phyloP scores from a whole-genome alignment of 2,329 filamentous ascomycete species.

The Penicillium polonicum region DNA sequence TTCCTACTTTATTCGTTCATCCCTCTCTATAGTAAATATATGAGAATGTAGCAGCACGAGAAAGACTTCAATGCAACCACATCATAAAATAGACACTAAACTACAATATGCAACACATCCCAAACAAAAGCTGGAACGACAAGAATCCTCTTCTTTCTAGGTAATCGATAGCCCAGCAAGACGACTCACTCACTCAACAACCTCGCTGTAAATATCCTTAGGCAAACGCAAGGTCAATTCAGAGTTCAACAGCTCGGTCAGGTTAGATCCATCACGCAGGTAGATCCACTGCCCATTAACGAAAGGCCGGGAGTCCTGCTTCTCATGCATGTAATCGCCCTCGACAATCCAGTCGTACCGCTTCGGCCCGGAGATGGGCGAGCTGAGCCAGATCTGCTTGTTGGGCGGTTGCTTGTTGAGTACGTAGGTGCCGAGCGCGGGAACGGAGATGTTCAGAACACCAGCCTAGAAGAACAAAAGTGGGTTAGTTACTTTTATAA shows the following conservation, averaged over 20 bases:
- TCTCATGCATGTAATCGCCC: constrained; percentile 70
- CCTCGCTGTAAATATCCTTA: constrained; percentile 37
- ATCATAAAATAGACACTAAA: constrained; percentile 3
- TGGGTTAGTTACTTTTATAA: neutral
- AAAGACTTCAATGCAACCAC: neutral
- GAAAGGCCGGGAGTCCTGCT: constrained; percentile 64
- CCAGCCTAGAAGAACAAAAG: constrained; percentile 61
- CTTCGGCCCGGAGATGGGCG: constrained; percentile 86
- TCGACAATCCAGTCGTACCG: constrained; percentile 83
- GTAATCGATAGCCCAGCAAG: neutral
- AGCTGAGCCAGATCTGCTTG: constrained; percentile 95
- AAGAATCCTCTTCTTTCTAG: neutral
- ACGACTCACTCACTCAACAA: constrained; percentile 19
- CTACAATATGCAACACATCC: constrained; percentile 4
- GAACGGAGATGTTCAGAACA: constrained; percentile 74
- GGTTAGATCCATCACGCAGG: constrained; percentile 72
- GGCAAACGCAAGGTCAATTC: constrained; percentile 71
- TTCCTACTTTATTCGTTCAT: neutral
- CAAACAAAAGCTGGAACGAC: neutral
- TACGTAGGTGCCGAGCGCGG: constrained; percentile 75
- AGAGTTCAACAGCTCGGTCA: constrained; percentile 69
- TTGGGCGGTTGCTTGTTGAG: constrained; percentile 99
- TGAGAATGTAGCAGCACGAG: neutral
- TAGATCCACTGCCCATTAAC: constrained; percentile 78
- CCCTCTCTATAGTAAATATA: neutral